Conservation (phyloP, 2,329 filamentous ascomycete genomes). For the Xylariaceae sp. region DNA sequence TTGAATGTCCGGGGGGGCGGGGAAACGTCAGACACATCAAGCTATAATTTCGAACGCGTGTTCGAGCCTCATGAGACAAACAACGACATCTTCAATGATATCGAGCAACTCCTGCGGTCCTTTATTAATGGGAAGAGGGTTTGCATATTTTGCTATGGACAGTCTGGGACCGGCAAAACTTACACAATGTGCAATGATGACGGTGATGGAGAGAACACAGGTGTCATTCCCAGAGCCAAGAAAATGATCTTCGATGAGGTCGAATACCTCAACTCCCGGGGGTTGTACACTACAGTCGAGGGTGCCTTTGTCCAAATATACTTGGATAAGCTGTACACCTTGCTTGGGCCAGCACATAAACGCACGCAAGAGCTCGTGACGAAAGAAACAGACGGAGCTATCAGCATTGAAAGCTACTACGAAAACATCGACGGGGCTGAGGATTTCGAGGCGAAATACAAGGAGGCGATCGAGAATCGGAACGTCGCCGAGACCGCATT, state of each 20-base stretch:
- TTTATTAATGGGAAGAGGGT: slow-evolving; percentile 96
- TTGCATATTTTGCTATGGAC: slow-evolving; percentile 97
- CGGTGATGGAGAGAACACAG: slow-evolving; percentile 53
- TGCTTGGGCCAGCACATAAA: slow-evolving; percentile 39
- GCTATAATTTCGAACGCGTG: slow-evolving; percentile 88
- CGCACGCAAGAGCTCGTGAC: background rate
- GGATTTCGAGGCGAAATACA: slow-evolving; percentile 76
- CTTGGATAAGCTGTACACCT: slow-evolving; percentile 89
- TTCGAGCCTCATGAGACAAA: slow-evolving; percentile 80
- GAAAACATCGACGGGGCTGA: slow-evolving; percentile 70
- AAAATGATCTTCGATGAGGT: slow-evolving; percentile 91
- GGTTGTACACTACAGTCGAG: slow-evolving; percentile 88
- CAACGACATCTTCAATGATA: slow-evolving; percentile 86
- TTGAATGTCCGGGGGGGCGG: slow-evolving; percentile 73
- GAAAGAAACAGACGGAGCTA: background rate
- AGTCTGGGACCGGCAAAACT: slow-evolving; percentile 95
- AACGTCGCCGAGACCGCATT: slow-evolving; percentile 91
- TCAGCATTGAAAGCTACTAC: slow-evolving; percentile 17
- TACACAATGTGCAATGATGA: slow-evolving; percentile 75
- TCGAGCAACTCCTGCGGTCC: slow-evolving; percentile 93
- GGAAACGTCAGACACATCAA: slow-evolving; percentile 48
- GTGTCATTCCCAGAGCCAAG: slow-evolving; percentile 92
- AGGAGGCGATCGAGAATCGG: slow-evolving; percentile 78
- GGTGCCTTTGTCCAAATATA: slow-evolving; percentile 96
- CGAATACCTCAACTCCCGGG: slow-evolving; percentile 78